These are phyloP conservation scores for Russula sp. DNA, from an alignment of 768 basidiomycete genomes.

Conservation along the genomic window DNA sequence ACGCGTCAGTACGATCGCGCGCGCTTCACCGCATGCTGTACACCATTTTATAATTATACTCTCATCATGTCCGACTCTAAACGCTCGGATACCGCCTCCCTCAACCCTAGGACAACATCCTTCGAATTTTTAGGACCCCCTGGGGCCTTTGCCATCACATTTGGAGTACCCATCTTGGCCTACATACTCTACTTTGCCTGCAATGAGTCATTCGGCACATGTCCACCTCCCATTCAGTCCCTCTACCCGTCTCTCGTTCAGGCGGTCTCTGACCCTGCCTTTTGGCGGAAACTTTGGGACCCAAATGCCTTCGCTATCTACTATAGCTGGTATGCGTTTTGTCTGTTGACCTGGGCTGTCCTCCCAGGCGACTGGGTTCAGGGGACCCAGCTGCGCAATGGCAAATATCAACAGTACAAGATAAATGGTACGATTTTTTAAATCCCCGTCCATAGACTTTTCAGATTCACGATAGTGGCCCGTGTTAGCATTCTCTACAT, in stretches of 20 bases:
- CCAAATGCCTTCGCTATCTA: slow-evolving; percentile 70
- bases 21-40: no score
- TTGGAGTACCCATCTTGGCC: slow-evolving; percentile 62
- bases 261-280: slow-evolving; percentile 44
- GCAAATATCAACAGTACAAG: slow-evolving; percentile 77
- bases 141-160: slow-evolving; percentile 64
- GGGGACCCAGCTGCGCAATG: slow-evolving; percentile 54
- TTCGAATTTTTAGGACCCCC: slow-evolving; percentile 84
- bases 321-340: slow-evolving; percentile 87
- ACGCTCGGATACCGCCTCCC: background rate
- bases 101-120: slow-evolving; percentile 64
- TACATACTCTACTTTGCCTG: slow-evolving; percentile 78
- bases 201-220: slow-evolving; percentile 63
- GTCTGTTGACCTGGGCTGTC: slow-evolving; percentile 71
- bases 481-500: slow-evolving; percentile 75
- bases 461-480: background rate
- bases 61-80: slow-evolving; percentile 9
- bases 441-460: no score
- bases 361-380: slow-evolving; percentile 52
- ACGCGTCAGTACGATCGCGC: no score
- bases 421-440: slow-evolving; percentile 73
- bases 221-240: slow-evolving; percentile 47
- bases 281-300: slow-evolving; percentile 82
- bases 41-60: background rate
- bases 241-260: slow-evolving; percentile 41